Evolutionary conservation across 2,329 filamentous ascomycete genomes (phyloP).

Genomic region (Fusarium sp.): DNA sequence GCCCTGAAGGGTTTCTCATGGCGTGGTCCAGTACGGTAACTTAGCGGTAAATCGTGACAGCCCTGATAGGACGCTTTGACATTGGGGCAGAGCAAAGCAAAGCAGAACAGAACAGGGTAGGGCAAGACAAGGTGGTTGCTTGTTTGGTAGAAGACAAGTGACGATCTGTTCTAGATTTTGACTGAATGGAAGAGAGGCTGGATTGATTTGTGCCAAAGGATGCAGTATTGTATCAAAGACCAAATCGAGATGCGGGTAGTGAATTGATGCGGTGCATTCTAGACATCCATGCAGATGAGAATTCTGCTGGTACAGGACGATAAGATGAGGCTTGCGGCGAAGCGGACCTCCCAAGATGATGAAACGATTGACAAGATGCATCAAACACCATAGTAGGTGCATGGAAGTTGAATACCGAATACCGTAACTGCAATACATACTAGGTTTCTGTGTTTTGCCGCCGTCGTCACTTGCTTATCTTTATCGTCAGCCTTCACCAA

Average conservation of each 20-base stretch:
- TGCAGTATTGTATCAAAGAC: slow-evolving; percentile 15
- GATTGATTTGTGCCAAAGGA: slow-evolving; percentile 24
- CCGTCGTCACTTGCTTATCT: slow-evolving; percentile 29
- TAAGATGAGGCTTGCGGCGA: slow-evolving; percentile 30
- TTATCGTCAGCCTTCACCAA: slow-evolving; percentile 22
- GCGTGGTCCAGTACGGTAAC: slow-evolving; percentile 13
- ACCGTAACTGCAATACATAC: not conserved
- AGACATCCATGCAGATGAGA: slow-evolving; percentile 2
- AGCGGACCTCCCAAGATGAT: slow-evolving; percentile 20
- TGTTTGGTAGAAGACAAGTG: slow-evolving; percentile 19
- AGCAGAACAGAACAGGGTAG: not conserved
- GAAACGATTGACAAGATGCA: slow-evolving; percentile 21
- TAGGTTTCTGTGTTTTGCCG: slow-evolving; percentile 28
- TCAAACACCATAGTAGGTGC: not conserved
- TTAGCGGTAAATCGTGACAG: slow-evolving; percentile 8
- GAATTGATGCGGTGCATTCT: slow-evolving; percentile 24
- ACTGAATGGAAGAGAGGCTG: slow-evolving; percentile 12
- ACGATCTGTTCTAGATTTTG: slow-evolving; percentile 42
- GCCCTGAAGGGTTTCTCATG: slow-evolving; percentile 19
- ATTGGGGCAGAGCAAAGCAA: slow-evolving; percentile 2
- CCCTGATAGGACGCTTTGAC: slow-evolving; percentile 34
- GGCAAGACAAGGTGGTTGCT: slow-evolving; percentile 24
- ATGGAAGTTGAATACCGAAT: slow-evolving; percentile 1
- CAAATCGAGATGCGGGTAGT: slow-evolving; percentile 22
- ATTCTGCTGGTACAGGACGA: slow-evolving; percentile 10